Conservation (phyloP, 768 basidiomycete species). For the Naganishia kalamii region DNA sequence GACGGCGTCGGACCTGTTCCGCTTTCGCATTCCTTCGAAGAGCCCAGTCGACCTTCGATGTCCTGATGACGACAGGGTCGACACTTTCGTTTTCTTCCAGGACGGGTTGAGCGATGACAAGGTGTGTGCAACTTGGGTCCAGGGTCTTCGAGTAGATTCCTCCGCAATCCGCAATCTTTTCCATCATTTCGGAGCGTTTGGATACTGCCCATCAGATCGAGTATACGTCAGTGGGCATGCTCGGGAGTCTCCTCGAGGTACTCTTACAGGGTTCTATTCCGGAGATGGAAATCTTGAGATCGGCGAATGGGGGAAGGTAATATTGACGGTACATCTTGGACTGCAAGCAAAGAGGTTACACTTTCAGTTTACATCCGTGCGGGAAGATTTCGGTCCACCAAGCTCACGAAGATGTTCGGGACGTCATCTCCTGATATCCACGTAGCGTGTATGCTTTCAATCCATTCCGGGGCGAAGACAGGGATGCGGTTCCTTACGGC, state of each 20-base stretch:
- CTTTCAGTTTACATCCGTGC: background rate
- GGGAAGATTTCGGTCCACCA: background rate
- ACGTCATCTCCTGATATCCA: constrained; percentile 80
- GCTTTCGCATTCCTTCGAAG: constrained; percentile 38
- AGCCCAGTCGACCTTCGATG: constrained; percentile 66
- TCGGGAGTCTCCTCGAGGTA: background rate
- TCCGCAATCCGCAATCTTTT: constrained; percentile 56
- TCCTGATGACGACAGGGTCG: constrained; percentile 39
- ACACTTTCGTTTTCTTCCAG: constrained; percentile 6
- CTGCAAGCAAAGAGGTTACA: background rate
- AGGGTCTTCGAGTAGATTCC: constrained; percentile 70
- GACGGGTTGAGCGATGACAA: constrained; percentile 60
- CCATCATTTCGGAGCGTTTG: constrained; percentile 61
- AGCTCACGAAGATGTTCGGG: constrained; percentile 58
- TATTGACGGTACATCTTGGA: constrained; percentile 43
- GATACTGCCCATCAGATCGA: constrained; percentile 37
- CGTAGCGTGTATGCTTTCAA: constrained; percentile 60
- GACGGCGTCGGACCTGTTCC: background rate
- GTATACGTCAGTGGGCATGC: background rate
- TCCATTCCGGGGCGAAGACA: constrained; percentile 72
- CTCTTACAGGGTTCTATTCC: constrained; percentile 59
- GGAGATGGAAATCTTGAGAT: constrained; percentile 64
- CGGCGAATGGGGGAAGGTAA: constrained; percentile 67
- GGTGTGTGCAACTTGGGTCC: constrained; percentile 74
- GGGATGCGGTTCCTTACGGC: constrained; percentile 74